Conservation (phyloP, 164 flowering plant genomes). For the Malania oleifera region DNA sequence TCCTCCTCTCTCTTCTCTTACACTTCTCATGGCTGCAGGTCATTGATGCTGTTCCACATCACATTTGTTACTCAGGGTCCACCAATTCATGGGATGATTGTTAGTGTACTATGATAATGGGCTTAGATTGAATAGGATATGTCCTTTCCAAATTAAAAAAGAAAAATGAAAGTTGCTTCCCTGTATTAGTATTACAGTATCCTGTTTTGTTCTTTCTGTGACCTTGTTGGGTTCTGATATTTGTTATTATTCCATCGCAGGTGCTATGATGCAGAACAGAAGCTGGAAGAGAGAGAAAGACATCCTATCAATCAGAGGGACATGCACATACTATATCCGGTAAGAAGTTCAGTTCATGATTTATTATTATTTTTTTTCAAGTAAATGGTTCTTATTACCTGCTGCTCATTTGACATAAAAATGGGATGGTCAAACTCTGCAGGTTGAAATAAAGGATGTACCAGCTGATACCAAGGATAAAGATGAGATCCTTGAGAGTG, state of each 20-base stretch:
- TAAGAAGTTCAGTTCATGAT: constrained; percentile 30
- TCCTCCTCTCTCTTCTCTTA: too few relatives aligned
- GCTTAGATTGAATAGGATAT: too few relatives aligned
- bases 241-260: constrained; percentile 28
- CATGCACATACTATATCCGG: constrained; percentile 57
- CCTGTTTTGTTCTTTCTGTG: background rate
- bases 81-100: too few relatives aligned
- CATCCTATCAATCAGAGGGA: constrained; percentile 86
- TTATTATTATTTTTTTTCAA: background rate
- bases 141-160: too few relatives aligned
- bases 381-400: background rate
- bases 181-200: too few relatives aligned
- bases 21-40: too few relatives aligned
- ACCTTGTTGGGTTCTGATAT: constrained; percentile 3
- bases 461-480: constrained; percentile 83
- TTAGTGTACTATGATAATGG: too few relatives aligned
- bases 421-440: constrained; percentile 17
- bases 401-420: background rate
- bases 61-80: too few relatives aligned
- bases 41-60: too few relatives aligned
- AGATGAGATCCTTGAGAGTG: constrained; percentile 97
- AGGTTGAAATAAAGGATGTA: constrained; percentile 81
- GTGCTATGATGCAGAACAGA: constrained; percentile 80
- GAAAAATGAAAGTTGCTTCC: too few relatives aligned
- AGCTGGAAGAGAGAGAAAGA: constrained; percentile 75